phyloP scores from a whole-genome alignment of 2,329 filamentous ascomycete genomes.

The Aspergillus vadensis region DNA sequence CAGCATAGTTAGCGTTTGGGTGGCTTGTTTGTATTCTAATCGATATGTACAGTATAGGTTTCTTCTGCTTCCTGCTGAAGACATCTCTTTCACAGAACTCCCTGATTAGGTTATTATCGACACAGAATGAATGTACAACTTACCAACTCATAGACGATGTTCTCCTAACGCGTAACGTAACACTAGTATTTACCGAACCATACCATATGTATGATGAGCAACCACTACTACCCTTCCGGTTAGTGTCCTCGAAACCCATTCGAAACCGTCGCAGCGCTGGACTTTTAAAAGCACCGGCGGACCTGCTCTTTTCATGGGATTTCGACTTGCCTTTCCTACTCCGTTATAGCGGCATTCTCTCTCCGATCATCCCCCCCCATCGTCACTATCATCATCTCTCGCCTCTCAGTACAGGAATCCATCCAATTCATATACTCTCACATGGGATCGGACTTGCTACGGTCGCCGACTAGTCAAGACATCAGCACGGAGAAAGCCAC shows the following conservation, averaged over 20 bases:
- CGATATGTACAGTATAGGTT: background rate
- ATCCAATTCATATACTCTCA: background rate
- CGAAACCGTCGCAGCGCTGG: background rate
- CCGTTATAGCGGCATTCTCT: background rate
- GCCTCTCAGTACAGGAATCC: background rate
- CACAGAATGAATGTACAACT: too few relatives aligned
- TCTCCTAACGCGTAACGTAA: too few relatives aligned
- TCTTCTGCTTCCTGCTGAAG: too few relatives aligned
- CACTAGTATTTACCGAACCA: too few relatives aligned
- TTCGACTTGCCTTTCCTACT: background rate
- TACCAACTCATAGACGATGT: too few relatives aligned
- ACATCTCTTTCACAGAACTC: too few relatives aligned
- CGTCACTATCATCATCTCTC: background rate
- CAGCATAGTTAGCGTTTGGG: background rate
- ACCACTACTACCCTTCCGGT: too few relatives aligned
- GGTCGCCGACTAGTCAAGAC: background rate
- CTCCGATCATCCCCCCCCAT: background rate
- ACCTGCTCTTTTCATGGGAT: background rate
- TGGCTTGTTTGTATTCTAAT: background rate
- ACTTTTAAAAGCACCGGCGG: background rate
- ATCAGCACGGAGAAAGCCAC: background rate
- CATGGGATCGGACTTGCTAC: constrained; percentile 1
- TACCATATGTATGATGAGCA: too few relatives aligned
- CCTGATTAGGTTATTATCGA: too few relatives aligned
- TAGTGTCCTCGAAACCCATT: too few relatives aligned